phyloP scores from a whole-genome alignment of 139 green algal genomes.

The Zygnema circumcarinatum region DNA sequence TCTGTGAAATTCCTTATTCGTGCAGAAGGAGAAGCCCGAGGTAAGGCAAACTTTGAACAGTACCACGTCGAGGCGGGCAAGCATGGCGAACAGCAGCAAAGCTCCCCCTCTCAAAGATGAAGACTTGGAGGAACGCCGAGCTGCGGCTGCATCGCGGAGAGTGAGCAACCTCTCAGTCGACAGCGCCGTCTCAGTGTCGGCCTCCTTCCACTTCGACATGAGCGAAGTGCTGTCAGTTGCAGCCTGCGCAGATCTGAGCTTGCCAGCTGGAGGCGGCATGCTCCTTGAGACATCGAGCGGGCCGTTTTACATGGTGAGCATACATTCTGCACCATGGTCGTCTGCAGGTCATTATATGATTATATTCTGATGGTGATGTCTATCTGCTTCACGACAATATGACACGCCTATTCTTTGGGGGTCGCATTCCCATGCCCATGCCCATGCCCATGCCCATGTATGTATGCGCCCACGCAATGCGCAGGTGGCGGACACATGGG shows the following conservation, averaged over 20 bases:
- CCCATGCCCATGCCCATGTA: no score
- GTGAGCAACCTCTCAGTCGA: background rate
- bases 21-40: slow-evolving; percentile 37
- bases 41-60: slow-evolving; percentile 1
- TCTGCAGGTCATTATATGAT: no score
- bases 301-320: slow-evolving; percentile 48
- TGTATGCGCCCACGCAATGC: no score
- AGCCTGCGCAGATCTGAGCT: slow-evolving; percentile 49
- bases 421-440: no score
- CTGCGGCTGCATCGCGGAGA: background rate
- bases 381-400: background rate
- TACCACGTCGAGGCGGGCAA: background rate
- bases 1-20: no score
- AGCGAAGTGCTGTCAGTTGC: slow-evolving; percentile 40
- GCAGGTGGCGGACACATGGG: slow-evolving; percentile 47
- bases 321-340: background rate
- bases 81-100: background rate
- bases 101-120: no score
- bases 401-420: slow-evolving; percentile 5
- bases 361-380: no score
- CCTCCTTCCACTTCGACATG: slow-evolving; percentile 37
- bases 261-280: slow-evolving; percentile 53
- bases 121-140: background rate
- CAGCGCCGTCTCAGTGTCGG: background rate
- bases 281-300: slow-evolving; percentile 34